These are phyloP conservation scores for Aureobasidium vineae DNA, from an alignment of 2,329 filamentous ascomycete genomes.

Conservation along the genomic window DNA sequence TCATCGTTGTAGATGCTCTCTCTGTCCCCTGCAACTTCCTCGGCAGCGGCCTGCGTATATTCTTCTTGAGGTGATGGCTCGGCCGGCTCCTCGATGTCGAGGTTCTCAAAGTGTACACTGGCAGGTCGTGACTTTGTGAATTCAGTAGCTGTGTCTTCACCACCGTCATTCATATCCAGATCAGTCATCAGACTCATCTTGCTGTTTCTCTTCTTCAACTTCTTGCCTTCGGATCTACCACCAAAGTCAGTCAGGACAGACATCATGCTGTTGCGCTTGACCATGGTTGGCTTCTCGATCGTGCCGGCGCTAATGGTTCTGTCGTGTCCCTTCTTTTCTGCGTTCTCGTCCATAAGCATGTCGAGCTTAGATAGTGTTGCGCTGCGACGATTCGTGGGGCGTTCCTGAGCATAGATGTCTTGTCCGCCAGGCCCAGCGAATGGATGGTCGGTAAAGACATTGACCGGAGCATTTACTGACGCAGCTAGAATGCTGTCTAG, in stretches of 20 bases:
- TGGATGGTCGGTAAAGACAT: slow-evolving; percentile 85
- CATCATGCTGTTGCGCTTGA: slow-evolving; percentile 36
- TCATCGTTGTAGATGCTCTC: slow-evolving; percentile 47
- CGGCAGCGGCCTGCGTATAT: slow-evolving; percentile 29
- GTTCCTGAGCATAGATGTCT: slow-evolving; percentile 65
- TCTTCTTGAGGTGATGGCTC: slow-evolving; percentile 1
- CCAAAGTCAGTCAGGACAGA: slow-evolving; percentile 37
- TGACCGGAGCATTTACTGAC: slow-evolving; percentile 81
- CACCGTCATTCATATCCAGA: slow-evolving; percentile 31
- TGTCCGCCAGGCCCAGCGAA: slow-evolving; percentile 72
- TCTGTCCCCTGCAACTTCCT: slow-evolving; percentile 38
- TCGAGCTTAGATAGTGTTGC: slow-evolving; percentile 24
- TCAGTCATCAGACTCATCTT: slow-evolving; percentile 35
- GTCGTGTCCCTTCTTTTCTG: slow-evolving; percentile 23
- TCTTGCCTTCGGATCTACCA: slow-evolving; percentile 34
- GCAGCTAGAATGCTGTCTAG: slow-evolving; percentile 91
- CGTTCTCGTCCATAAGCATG: background rate
- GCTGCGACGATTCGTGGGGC: slow-evolving; percentile 33
- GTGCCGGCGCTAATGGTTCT: slow-evolving; percentile 27
- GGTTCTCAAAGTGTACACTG: slow-evolving; percentile 4
- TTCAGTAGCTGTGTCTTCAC: slow-evolving; percentile 12
- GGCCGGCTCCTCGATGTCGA: background rate
- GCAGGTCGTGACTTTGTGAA: slow-evolving; percentile 9
- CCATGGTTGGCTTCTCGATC: slow-evolving; percentile 28
- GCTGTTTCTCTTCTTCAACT: slow-evolving; percentile 38